phyloP scores from a whole-genome alignment of 2,329 filamentous ascomycete species.

The Triangularia verruculosa region DNA sequence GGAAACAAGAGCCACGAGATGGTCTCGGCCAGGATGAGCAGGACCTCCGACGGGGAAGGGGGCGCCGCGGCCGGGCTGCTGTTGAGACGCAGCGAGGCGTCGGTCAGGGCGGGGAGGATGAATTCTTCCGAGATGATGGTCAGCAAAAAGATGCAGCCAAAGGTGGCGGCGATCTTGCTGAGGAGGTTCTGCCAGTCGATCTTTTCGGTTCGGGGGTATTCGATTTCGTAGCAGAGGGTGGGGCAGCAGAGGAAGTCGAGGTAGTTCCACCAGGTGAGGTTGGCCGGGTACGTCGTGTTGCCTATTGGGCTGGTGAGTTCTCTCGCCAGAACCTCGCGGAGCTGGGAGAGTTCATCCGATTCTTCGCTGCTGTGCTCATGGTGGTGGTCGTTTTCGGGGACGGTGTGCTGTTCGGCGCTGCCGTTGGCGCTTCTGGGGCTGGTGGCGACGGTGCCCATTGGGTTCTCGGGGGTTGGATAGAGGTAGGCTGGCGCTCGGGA shows the following conservation, averaged over 20 bases:
- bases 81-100: conserved; percentile 59
- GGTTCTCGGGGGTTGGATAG: conserved; percentile 65
- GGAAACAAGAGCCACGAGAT: conserved; percentile 91
- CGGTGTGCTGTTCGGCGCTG: conserved; percentile 23
- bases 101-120: conserved; percentile 82
- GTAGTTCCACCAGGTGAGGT: conserved; percentile 80
- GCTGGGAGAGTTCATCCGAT: conserved; percentile 56
- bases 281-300: conserved; percentile 83
- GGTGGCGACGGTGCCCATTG: conserved; percentile 39
- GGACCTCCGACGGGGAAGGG: conserved; percentile 57
- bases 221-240: conserved; percentile 94
- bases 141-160: conserved; percentile 93
- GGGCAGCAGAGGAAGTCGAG: conserved; percentile 86
- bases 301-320: conserved; percentile 91
- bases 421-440: conserved; percentile 30
- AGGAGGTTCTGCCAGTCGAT: conserved; percentile 78
- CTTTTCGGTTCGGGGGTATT: conserved; percentile 78
- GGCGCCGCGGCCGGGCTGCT: conserved; percentile 28
- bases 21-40: conserved; percentile 81
- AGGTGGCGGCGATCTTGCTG: conserved; percentile 83
- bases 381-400: conserved; percentile 20
- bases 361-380: conserved; percentile 43
- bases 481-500: conserved; percentile 69
- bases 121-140: conserved; percentile 92
- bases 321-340: conserved; percentile 82